Conservation (phyloP, 2,329 filamentous ascomycete genomes). For the Aureobasidium pullulans region DNA sequence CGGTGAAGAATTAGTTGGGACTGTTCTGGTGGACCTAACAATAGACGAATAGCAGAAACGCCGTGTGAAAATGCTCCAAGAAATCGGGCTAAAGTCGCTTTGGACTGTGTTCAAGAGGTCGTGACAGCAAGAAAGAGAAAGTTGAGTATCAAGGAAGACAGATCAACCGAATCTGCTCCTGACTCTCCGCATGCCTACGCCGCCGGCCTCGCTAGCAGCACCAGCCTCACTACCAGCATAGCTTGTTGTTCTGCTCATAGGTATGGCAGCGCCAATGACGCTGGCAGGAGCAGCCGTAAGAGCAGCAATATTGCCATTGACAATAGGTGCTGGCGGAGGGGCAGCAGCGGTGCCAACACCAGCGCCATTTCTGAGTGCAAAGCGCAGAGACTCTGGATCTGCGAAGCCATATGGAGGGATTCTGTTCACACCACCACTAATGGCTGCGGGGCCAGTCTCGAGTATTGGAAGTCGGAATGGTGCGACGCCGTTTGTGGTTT, state of each 20-base stretch:
- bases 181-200: constrained; percentile 17
- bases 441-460: constrained; percentile 28
- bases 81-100: neutral
- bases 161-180: constrained; percentile 13
- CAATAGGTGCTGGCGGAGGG: constrained; percentile 18
- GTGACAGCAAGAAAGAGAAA: neutral
- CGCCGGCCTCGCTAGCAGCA: constrained; percentile 14
- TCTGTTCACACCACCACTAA: constrained; percentile 28
- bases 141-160: neutral
- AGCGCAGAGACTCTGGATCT: constrained; percentile 14
- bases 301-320: constrained; percentile 20
- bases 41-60: neutral
- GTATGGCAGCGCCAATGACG: constrained; percentile 22
- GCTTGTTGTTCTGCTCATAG: constrained; percentile 21
- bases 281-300: neutral
- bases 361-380: constrained; percentile 15
- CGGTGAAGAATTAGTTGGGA: neutral
- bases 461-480: constrained; percentile 29
- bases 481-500: constrained; percentile 21
- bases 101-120: neutral
- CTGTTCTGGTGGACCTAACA: neutral
- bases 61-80: neutral
- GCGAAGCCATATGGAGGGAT: constrained; percentile 28
- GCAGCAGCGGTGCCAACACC: constrained; percentile 16
- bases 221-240: constrained; percentile 20